phyloP scores from a whole-genome alignment of 768 basidiomycete genomes.

The Clavaria fumosa region DNA sequence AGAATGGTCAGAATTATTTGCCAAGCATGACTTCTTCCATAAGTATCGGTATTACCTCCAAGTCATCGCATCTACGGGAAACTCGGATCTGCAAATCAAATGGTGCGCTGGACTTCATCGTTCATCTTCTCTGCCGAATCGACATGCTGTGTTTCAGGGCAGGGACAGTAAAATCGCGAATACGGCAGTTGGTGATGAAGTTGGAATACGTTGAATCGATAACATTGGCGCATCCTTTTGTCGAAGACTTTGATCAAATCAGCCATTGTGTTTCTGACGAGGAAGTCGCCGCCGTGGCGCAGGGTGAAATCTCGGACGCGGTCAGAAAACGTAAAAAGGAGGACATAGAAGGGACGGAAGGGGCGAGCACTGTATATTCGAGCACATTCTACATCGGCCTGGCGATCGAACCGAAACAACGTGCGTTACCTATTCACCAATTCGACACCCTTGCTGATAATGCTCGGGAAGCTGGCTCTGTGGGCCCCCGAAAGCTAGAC shows the following conservation, averaged over 20 bases:
- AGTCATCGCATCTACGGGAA: conserved; percentile 83
- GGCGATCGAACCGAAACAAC: conserved; percentile 77
- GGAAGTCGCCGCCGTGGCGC: conserved; percentile 77
- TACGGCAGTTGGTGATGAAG: conserved; percentile 95
- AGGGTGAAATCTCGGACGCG: conserved; percentile 69
- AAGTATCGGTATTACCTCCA: conserved; percentile 94
- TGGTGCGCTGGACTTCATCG: conserved; percentile 44
- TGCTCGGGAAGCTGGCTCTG: conserved; percentile 43
- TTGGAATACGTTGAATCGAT: conserved; percentile 91
- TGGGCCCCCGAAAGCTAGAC: conserved; percentile 75
- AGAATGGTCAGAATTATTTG: conserved; percentile 86
- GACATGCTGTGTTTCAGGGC: conserved; percentile 25
- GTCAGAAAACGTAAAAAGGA: conserved; percentile 60
- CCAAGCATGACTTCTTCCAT: conserved; percentile 93
- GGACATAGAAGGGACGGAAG: conserved; percentile 64
- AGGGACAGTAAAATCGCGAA: conserved; percentile 96
- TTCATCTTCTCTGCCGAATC: not conserved
- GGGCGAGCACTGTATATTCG: conserved; percentile 70
- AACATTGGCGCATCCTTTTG: conserved; percentile 85
- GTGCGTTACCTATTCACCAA: conserved; percentile 31
- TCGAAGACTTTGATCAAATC: conserved; percentile 84
- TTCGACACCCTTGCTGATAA: conserved; percentile 2
- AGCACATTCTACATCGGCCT: conserved; percentile 98
- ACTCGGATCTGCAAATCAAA: conserved; percentile 76
- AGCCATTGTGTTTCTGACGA: conserved; percentile 73